Evolutionary conservation across 2,329 filamentous ascomycete species (phyloP).

Genomic region (Colletotrichum orbiculare): DNA sequence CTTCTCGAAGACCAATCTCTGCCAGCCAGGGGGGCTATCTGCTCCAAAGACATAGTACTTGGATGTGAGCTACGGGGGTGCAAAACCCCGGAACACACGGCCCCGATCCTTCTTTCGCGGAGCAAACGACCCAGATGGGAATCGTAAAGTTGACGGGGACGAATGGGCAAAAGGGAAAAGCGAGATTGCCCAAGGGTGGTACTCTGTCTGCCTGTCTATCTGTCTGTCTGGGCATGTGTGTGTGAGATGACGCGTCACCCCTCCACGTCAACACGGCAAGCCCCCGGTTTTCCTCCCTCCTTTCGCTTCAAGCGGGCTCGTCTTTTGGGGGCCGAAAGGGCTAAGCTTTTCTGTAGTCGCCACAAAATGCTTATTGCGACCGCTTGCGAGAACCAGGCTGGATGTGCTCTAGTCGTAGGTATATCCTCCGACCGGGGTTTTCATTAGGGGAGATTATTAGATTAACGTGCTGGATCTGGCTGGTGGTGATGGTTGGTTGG

Average conservation of each 20-base stretch:
- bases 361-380: conserved; percentile 32
- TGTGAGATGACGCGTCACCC: conserved; percentile 21
- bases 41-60: no score
- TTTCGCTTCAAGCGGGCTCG: not conserved
- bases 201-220: not conserved
- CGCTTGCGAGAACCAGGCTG: conserved; percentile 31
- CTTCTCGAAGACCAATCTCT: not conserved
- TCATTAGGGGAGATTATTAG: not conserved
- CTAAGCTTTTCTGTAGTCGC: conserved; percentile 21
- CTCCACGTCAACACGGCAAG: conserved; percentile 24
- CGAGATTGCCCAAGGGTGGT: not conserved
- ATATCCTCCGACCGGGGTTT: not conserved
- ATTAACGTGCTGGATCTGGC: not conserved
- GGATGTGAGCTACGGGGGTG: not conserved
- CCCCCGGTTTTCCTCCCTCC: conserved; percentile 6
- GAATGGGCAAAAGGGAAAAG: conserved; percentile 3
- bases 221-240: not conserved
- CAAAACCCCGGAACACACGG: not conserved
- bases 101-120: not conserved
- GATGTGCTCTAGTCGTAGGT: no score
- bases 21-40: not conserved
- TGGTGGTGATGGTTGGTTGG: not conserved
- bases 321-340: conserved; percentile 25
- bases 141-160: not conserved
- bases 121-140: not conserved